A percentile compares a stretch with the other conserved stretches of the same genome.
These are phyloP conservation scores for Oryza rufipogon DNA, from an alignment of 176 grass and related monocot genomes.

Conservation along the genomic window DNA sequence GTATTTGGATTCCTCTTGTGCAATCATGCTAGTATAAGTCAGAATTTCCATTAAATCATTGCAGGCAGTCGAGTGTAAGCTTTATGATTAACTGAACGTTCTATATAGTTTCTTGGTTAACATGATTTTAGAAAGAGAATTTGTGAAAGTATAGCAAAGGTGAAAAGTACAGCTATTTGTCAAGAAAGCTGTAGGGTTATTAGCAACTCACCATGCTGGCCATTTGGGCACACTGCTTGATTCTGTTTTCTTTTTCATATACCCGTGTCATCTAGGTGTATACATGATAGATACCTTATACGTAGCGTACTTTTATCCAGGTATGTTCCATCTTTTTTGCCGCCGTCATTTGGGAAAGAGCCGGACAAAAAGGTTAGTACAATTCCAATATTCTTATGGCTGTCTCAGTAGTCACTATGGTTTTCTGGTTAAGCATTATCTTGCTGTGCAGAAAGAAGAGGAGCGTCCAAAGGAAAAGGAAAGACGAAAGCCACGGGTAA, in stretches of 20 bases:
- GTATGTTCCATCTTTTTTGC: conserved; percentile 98
- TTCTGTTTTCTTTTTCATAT: conserved; percentile 20
- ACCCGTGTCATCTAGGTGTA: conserved; percentile 24
- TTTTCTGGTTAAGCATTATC: conserved; percentile 34
- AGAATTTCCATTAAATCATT: conserved; percentile 30
- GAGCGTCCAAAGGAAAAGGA: conserved; percentile 98
- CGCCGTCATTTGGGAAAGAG: conserved; percentile 85
- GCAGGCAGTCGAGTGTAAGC: background rate
- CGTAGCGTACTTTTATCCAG: conserved; percentile 61
- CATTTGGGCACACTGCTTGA: conserved; percentile 4
- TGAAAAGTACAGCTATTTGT: conserved; percentile 10
- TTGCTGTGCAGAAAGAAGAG: conserved; percentile 68
- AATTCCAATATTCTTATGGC: conserved; percentile 29
- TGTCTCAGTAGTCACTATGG: conserved; percentile 4
- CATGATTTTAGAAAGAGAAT: conserved; percentile 33
- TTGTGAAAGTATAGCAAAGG: background rate
- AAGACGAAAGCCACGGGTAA: conserved; percentile 84
- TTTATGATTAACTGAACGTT: conserved; percentile 26
- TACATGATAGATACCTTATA: conserved; percentile 46
- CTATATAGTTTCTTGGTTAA: background rate
- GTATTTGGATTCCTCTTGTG: background rate
- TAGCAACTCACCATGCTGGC: background rate
- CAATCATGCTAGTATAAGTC: conserved; percentile 10
- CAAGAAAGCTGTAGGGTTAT: background rate
- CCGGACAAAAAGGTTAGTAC: conserved; percentile 80